phyloP scores from a whole-genome alignment of 345 rosid species.

The Moringa oleifera region DNA sequence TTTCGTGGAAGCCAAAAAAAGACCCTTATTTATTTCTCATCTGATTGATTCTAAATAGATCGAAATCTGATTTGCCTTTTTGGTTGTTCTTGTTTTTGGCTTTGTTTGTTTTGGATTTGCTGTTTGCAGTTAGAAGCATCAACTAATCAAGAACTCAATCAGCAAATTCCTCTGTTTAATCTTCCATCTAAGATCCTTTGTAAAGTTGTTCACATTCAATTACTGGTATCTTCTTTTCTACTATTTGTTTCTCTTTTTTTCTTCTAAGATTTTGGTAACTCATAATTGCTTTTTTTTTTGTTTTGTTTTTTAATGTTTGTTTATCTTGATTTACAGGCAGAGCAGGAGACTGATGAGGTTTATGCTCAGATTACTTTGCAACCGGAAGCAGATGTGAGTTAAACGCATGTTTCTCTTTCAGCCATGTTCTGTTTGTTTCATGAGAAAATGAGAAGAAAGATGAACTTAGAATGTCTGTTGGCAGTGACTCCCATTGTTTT shows the following conservation, averaged over 20 bases:
- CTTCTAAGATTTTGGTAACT: background rate
- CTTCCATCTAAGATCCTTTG: conserved; percentile 85
- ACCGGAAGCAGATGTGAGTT: conserved; percentile 64
- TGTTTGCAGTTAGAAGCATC: conserved; percentile 76
- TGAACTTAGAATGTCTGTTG: background rate
- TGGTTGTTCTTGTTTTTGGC: conserved; percentile 15
- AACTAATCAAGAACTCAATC: conserved; percentile 60
- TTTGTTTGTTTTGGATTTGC: conserved; percentile 1
- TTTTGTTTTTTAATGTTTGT: background rate
- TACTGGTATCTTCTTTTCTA: conserved; percentile 38
- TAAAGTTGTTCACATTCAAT: conserved; percentile 49
- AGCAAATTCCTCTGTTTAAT: conserved; percentile 52
- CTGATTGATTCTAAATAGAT: background rate
- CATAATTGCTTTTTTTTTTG: background rate
- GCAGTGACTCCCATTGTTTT: background rate
- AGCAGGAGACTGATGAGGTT: conserved; percentile 83
- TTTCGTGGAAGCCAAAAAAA: background rate
- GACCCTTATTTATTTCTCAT: background rate
- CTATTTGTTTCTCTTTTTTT: conserved; percentile 5
- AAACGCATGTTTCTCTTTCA: background rate
- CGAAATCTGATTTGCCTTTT: conserved; percentile 4
- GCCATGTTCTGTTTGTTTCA: background rate
- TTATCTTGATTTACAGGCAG: conserved; percentile 38
- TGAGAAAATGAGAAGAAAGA: background rate
- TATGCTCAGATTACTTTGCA: conserved; percentile 82